Conservation (phyloP, 768 basidiomycete species). For the Rhodotorula taiwanensis region DNA sequence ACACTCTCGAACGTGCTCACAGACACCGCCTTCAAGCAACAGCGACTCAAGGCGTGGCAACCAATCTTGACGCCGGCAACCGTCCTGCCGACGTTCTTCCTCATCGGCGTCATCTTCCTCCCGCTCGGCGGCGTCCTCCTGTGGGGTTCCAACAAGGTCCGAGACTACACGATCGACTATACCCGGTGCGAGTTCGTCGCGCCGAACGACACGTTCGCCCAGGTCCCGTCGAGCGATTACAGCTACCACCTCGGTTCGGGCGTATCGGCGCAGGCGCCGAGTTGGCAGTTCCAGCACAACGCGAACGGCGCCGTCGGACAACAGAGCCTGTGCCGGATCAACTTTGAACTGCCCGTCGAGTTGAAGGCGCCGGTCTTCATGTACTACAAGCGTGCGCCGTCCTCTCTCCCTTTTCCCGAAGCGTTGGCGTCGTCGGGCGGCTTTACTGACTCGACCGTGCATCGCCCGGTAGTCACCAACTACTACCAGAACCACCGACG, state of each 20-base stretch:
- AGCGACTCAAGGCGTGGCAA: slow-evolving; percentile 96
- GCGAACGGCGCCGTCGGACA: slow-evolving; percentile 49
- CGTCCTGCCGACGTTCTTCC: slow-evolving; percentile 90
- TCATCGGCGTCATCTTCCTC: slow-evolving; percentile 88
- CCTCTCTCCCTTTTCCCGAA: slow-evolving; percentile 35
- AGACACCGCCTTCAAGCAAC: slow-evolving; percentile 64
- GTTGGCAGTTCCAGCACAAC: slow-evolving; percentile 63
- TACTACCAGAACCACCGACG: slow-evolving; percentile 95
- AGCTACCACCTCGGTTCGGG: slow-evolving; percentile 62
- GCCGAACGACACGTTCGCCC: slow-evolving; percentile 51
- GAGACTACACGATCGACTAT: slow-evolving; percentile 92
- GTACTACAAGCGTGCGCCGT: slow-evolving; percentile 65
- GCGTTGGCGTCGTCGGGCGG: background rate
- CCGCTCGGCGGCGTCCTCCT: slow-evolving; percentile 84
- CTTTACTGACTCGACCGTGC: no score
- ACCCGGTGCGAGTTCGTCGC: slow-evolving; percentile 72
- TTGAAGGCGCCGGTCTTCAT: slow-evolving; percentile 69
- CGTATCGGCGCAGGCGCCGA: slow-evolving; percentile 53
- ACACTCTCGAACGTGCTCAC: no score
- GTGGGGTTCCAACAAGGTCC: slow-evolving; percentile 79
- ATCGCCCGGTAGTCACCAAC: slow-evolving; percentile 55
- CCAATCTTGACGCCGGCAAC: slow-evolving; percentile 97
- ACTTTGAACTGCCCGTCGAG: slow-evolving; percentile 74
- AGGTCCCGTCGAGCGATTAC: slow-evolving; percentile 58
- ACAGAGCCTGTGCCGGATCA: slow-evolving; percentile 64